These are phyloP conservation scores for Psophocarpus tetragonolobus DNA, from an alignment of 306 rosid genomes.

Conservation along the genomic window DNA sequence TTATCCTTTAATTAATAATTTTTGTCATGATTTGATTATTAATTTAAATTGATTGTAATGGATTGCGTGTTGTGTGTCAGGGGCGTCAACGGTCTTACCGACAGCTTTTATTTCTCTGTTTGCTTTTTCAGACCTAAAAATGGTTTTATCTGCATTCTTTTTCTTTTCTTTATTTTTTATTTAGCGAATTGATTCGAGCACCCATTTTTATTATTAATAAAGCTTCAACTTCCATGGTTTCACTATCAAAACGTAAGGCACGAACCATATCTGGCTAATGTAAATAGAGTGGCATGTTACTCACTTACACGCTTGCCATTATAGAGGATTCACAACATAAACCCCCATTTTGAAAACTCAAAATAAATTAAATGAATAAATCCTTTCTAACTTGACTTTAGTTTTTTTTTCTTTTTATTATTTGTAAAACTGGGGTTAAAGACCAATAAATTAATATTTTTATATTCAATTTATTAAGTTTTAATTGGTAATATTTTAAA, in stretches of 20 bases:
- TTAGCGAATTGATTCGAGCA: neutral
- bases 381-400: neutral
- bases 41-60: slow-evolving; percentile 25
- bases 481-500: too few relatives aligned
- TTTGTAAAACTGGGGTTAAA: too few relatives aligned
- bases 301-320: neutral
- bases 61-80: slow-evolving; percentile 37
- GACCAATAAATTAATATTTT: too few relatives aligned
- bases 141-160: slow-evolving; percentile 35
- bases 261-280: neutral
- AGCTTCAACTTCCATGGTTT: neutral
- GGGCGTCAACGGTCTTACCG: slow-evolving; percentile 58
- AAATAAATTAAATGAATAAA: neutral
- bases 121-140: slow-evolving; percentile 47
- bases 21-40: neutral
- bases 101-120: slow-evolving; percentile 47
- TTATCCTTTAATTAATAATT: neutral
- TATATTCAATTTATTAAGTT: too few relatives aligned
- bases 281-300: neutral
- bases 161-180: neutral
- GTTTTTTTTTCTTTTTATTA: too few relatives aligned
- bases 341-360: neutral
- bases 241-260: neutral
- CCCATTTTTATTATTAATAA: neutral
- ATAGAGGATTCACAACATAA: neutral